phyloP scores from a whole-genome alignment of 2,329 filamentous ascomycete genomes.

The Neonectria magnoliae region DNA sequence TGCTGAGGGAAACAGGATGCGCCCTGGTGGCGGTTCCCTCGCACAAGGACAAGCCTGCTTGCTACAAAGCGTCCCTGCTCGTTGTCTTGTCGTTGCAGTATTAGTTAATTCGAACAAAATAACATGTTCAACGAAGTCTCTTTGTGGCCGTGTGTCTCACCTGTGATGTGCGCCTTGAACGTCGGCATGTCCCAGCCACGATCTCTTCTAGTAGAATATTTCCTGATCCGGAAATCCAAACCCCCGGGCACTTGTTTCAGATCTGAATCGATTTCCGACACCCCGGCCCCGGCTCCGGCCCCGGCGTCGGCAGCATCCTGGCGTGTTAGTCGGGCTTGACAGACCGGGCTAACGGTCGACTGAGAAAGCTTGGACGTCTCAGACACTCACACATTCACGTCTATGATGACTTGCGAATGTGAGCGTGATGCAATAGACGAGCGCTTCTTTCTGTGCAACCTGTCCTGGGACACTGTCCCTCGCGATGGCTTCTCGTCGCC shows the following conservation, averaged over 20 bases:
- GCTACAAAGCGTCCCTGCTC: slow-evolving; percentile 51
- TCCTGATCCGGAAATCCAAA: slow-evolving; percentile 5
- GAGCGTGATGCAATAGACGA: neutral
- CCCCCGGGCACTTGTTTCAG: slow-evolving; percentile 15
- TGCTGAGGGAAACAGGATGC: slow-evolving; percentile 39
- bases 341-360: neutral
- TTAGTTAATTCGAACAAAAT: slow-evolving; percentile 54
- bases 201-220: slow-evolving; percentile 1
- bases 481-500: neutral
- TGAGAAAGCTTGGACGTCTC: neutral
- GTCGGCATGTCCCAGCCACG: neutral
- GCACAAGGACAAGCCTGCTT: slow-evolving; percentile 50
- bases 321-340: neutral
- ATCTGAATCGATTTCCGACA: slow-evolving; percentile 19
- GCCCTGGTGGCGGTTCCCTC: slow-evolving; percentile 46
- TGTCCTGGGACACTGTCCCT: neutral
- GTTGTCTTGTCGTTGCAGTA: slow-evolving; percentile 53
- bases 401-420: neutral
- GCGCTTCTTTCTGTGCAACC: neutral
- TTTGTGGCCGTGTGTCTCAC: neutral
- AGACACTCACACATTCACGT: neutral
- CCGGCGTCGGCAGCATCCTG: neutral
- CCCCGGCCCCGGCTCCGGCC: slow-evolving; percentile 6
- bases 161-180: neutral
- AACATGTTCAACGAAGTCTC: slow-evolving; percentile 35